These are phyloP conservation scores for Suhomyces sp. DNA, from an alignment of 805 yeast genomes.

Conservation along the genomic window DNA sequence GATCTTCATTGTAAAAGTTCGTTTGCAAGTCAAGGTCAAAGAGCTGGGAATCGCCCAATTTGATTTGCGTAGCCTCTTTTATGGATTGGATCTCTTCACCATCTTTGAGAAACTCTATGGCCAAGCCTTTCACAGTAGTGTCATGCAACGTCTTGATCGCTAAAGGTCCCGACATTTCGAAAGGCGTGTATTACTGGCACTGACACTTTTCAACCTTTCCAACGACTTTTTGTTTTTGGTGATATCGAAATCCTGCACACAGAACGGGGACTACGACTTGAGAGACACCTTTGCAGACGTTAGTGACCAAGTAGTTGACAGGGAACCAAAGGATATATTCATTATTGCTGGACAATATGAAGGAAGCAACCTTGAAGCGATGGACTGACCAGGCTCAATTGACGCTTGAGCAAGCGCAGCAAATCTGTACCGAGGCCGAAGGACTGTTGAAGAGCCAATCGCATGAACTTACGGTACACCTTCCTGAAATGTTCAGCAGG, in stretches of 20 bases:
- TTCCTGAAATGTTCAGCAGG: slow-evolving; percentile 24
- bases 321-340: neutral
- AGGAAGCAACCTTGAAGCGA: slow-evolving; percentile 10
- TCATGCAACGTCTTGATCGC: slow-evolving; percentile 28
- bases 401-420: slow-evolving; percentile 29
- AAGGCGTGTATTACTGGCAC: too few relatives aligned
- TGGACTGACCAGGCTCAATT: slow-evolving; percentile 32
- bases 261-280: neutral
- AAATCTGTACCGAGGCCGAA: slow-evolving; percentile 34
- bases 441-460: slow-evolving; percentile 23
- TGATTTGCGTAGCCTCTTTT: slow-evolving; percentile 34
- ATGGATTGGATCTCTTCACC: slow-evolving; percentile 21
- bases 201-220: neutral
- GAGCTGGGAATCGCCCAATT: slow-evolving; percentile 20
- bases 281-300: neutral
- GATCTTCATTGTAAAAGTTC: slow-evolving; percentile 51
- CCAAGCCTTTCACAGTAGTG: slow-evolving; percentile 20
- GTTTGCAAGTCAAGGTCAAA: slow-evolving; percentile 48
- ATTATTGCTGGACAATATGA: neutral
- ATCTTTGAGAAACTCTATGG: slow-evolving; percentile 20
- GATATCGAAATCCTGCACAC: slow-evolving; percentile 2
- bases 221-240: neutral
- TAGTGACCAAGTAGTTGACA: neutral
- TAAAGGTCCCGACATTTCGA: slow-evolving; percentile 16
- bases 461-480: slow-evolving; percentile 18